Conservation (phyloP, 2,329 filamentous ascomycete species). For the Beauveria caledonica region DNA sequence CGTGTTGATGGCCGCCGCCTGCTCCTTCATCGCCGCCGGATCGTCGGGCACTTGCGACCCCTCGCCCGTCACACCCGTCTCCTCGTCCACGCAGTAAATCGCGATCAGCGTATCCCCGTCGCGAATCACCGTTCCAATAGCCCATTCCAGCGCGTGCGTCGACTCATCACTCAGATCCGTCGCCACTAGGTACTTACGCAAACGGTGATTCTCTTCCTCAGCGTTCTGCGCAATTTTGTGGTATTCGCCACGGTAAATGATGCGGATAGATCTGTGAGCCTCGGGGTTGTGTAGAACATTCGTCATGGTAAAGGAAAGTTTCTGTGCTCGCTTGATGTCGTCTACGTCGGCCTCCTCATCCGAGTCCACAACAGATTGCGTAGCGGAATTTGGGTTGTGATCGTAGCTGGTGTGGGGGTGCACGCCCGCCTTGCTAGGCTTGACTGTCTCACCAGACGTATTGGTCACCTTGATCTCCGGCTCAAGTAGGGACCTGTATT, state of each 20-base stretch:
- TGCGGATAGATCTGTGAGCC: conserved; percentile 74
- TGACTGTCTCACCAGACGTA: conserved; percentile 53
- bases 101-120: conserved; percentile 92
- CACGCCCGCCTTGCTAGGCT: conserved; percentile 48
- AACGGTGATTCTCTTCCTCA: conserved; percentile 66
- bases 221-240: conserved; percentile 65
- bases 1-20: conserved; percentile 61
- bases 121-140: conserved; percentile 85
- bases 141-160: conserved; percentile 93
- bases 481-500: conserved; percentile 59
- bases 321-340: conserved; percentile 83
- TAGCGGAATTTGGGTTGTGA: conserved; percentile 47
- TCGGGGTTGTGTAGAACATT: conserved; percentile 68
- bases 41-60: conserved; percentile 60
- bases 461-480: conserved; percentile 58
- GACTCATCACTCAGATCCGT: conserved; percentile 93
- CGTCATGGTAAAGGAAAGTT: conserved; percentile 72
- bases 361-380: conserved; percentile 59
- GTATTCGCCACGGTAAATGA: conserved; percentile 86
- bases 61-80: conserved; percentile 50
- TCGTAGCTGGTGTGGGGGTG: conserved; percentile 86
- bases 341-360: conserved; percentile 79
- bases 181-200: conserved; percentile 90
- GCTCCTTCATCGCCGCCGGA: conserved; percentile 65
- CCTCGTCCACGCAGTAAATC: conserved; percentile 90